Evolutionary conservation across 495 filamentous ascomycete genomes (phyloP).

Genomic region (Tuber melanosporum): DNA sequence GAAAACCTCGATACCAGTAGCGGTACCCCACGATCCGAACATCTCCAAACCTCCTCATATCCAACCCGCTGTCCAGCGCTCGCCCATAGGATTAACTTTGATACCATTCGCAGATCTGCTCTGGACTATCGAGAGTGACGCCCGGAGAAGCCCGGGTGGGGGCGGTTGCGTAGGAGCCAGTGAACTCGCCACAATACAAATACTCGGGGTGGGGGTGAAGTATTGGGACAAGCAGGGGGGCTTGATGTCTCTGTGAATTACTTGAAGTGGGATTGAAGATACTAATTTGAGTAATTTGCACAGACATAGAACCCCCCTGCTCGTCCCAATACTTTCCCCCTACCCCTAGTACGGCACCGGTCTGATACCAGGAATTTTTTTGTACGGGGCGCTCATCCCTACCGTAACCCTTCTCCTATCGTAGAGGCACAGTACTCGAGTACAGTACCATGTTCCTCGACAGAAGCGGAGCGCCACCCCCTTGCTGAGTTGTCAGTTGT

Average conservation of each 20-base stretch:
- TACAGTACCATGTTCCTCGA: background rate
- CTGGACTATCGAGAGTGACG: too few species aligned
- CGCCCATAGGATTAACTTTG: background rate
- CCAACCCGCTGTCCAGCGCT: background rate
- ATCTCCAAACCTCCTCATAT: background rate
- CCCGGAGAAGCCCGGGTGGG: too few species aligned
- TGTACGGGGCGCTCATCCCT: background rate
- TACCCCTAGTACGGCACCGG: too few species aligned
- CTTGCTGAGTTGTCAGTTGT: background rate
- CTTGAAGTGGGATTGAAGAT: too few species aligned
- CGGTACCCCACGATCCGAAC: background rate
- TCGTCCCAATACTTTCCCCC: too few species aligned
- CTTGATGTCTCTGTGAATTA: too few species aligned
- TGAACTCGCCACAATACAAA: background rate
- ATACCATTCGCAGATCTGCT: background rate
- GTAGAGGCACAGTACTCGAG: background rate
- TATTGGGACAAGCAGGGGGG: too few species aligned
- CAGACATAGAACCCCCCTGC: too few species aligned
- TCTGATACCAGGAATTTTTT: background rate
- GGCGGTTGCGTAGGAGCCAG: too few species aligned
- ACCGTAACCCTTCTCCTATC: too few species aligned
- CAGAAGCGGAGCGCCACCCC: background rate
- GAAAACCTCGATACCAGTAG: background rate
- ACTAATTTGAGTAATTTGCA: too few species aligned
- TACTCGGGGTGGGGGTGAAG: too few species aligned